phyloP scores from a whole-genome alignment of 1,284 basidiomycete genomes.

The Austroboletus rostrupii region DNA sequence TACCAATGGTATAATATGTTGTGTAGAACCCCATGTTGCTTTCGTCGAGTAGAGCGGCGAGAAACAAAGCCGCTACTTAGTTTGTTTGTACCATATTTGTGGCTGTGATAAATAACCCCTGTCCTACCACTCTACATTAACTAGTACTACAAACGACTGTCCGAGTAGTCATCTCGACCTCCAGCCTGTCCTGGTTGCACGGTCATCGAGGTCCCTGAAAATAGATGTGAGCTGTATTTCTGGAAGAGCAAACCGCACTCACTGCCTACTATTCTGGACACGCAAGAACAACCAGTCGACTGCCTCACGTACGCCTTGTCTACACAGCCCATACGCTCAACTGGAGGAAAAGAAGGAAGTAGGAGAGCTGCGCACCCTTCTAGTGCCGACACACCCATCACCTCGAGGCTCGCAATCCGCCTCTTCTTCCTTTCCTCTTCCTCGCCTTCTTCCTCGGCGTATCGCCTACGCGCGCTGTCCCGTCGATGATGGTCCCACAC shows the following conservation, averaged over 20 bases:
- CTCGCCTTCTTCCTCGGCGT: constrained; percentile 43
- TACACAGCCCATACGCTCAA: constrained; percentile 30
- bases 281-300: constrained; percentile 93
- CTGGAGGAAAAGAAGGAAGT: background rate
- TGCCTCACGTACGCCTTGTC: constrained; percentile 84
- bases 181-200: constrained; percentile 10
- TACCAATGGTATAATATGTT: constrained; percentile 61
- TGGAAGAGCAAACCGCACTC: background rate
- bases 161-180: constrained; percentile 2
- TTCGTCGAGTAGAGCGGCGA: constrained; percentile 16
- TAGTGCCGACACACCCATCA: constrained; percentile 85
- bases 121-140: background rate
- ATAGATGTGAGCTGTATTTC: background rate
- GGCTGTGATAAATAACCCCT: constrained; percentile 11
- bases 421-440: constrained; percentile 49
- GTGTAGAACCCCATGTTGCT: constrained; percentile 41
- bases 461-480: constrained; percentile 55
- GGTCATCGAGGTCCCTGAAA: constrained; percentile 21
- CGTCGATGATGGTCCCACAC: constrained; percentile 78
- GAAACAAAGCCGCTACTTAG: background rate
- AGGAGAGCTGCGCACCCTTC: constrained; percentile 65
- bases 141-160: background rate
- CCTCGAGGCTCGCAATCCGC: constrained; percentile 81
- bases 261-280: constrained; percentile 81
- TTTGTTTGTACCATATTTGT: constrained; percentile 10